Base-by-base conservation (phyloP, 441 rosid genomes). In the Eugenia klotzschiana region DNA sequence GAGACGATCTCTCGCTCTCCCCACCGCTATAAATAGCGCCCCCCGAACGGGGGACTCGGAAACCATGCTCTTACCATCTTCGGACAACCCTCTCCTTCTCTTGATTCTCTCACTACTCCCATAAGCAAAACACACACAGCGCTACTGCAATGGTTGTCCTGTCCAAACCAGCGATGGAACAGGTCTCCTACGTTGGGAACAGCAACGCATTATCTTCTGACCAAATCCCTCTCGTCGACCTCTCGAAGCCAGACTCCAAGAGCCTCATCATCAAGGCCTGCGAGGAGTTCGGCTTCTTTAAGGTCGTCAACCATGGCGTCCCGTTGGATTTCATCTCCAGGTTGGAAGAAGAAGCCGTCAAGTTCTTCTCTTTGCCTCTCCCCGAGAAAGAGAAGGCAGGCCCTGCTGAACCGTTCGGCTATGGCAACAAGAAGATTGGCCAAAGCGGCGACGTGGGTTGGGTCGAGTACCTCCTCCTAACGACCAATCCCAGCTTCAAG, bases 211-310 rank as follows among this genome's bases (percentile, higher is more conserved):
- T 80, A 27, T 81, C 55, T 12, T 80, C 83, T 80, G 58, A 90
- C 80, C 85, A 85, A 46, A 91, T 92, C 80, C 94, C 96, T 25
- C 40, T 92, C 20, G 87, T 93, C 6, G 94, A 93, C 90, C 89
- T 93, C 53, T 87, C 93, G 15, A 84, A 90, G 37, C 94, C 93
- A 2, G 92, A 91, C 57, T 84, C 94, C 80, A 92, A 90, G 83
- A 85, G 86, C 87, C 87, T 87, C 55, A 84, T 94, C 20, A 87
- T 90, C 81, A 87, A 91, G 87, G 97, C 95, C 26, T 94, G 95
- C 56, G 94, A 91, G 82, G 93, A 94, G 46, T 89, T 87, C 43
- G 97, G 97, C 9, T 92, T 91, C 91, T 92, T 93, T 89, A 91
- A 91, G 84, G 91, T 92, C 12, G 84, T 93, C 86, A 91, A 92